phyloP scores from a whole-genome alignment of 495 filamentous ascomycete species.

The Corynascus novoguineensis region DNA sequence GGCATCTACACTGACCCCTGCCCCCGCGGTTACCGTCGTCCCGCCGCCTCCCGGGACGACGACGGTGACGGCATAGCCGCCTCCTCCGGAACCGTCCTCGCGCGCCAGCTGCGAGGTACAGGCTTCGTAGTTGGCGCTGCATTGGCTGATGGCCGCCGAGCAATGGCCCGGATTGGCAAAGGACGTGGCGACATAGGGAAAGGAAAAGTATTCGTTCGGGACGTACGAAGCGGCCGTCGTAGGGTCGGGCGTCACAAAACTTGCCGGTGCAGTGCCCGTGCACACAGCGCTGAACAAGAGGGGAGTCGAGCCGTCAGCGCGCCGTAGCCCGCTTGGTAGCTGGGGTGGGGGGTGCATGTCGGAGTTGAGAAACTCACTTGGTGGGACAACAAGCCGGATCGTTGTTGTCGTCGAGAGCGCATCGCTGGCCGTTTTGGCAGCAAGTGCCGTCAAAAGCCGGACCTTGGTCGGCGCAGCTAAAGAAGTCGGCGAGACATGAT shows the following conservation, averaged over 20 bases:
- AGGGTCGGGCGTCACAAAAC: conserved; percentile 41
- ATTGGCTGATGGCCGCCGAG: conserved; percentile 59
- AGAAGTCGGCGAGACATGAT: conserved; percentile 36
- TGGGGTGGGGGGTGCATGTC: background rate
- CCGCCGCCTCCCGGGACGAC: conserved; percentile 52
- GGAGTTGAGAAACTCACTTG: conserved; percentile 29
- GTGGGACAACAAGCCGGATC: conserved; percentile 44
- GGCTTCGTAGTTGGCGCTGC: conserved; percentile 56
- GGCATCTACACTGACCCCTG: conserved; percentile 27
- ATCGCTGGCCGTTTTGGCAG: conserved; percentile 42
- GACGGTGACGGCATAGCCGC: conserved; percentile 57
- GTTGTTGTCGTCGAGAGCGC: conserved; percentile 38
- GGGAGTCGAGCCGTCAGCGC: background rate
- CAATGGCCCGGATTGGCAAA: conserved; percentile 60
- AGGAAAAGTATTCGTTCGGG: conserved; percentile 57
- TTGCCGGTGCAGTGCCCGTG: conserved; percentile 43
- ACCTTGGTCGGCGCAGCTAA: conserved; percentile 39
- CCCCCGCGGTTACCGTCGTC: conserved; percentile 44
- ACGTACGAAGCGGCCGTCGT: conserved; percentile 40
- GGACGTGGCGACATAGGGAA: conserved; percentile 60
- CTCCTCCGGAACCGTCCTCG: conserved; percentile 42
- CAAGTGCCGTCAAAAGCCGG: conserved; percentile 37
- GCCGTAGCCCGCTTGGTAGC: background rate
- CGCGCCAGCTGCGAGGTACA: conserved; percentile 58
- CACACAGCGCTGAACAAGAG: conserved; percentile 35